Evolutionary conservation across 2,329 filamentous ascomycete genomes (phyloP).

Genomic region (Furcasterigmium sp.): DNA sequence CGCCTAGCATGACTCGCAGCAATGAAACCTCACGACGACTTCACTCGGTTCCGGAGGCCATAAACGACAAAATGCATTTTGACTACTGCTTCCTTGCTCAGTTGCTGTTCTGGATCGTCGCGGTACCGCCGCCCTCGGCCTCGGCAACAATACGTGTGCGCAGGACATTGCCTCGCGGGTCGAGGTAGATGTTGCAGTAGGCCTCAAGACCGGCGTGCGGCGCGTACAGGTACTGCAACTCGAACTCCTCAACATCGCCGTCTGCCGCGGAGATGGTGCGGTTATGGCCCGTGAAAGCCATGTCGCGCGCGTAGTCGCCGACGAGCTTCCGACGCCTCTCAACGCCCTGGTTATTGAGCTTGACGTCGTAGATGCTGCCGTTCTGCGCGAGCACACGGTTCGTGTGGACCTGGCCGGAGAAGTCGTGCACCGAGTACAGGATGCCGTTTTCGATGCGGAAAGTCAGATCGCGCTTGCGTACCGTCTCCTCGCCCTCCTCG

Average conservation of each 20-base stretch:
- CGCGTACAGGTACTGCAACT: constrained; percentile 48
- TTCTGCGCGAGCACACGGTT: constrained; percentile 52
- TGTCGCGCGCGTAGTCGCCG: constrained; percentile 44
- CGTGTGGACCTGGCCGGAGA: constrained; percentile 47
- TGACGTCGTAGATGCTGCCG: constrained; percentile 48
- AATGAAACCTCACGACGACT: too few species aligned
- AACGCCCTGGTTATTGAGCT: constrained; percentile 46
- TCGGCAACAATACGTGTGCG: constrained; percentile 48
- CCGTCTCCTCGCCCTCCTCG: constrained; percentile 1
- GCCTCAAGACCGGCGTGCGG: constrained; percentile 43
- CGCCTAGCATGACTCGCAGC: too few species aligned
- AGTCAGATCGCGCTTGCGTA: constrained; percentile 19
- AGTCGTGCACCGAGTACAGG: constrained; percentile 57
- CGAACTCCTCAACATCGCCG: constrained; percentile 37
- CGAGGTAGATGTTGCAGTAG: constrained; percentile 42
- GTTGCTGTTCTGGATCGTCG: constrained; percentile 29
- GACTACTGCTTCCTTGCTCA: too few species aligned
- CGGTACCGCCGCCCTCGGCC: constrained; percentile 44
- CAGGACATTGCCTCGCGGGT: constrained; percentile 38
- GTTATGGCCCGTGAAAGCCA: constrained; percentile 51
- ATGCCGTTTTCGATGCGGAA: constrained; percentile 52
- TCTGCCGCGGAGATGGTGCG: constrained; percentile 33
- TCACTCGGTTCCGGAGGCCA: too few species aligned
- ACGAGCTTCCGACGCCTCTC: constrained; percentile 36
- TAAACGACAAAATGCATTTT: too few species aligned